phyloP scores from a whole-genome alignment of 805 yeast species.

The Yarrowia phangngaensis region DNA sequence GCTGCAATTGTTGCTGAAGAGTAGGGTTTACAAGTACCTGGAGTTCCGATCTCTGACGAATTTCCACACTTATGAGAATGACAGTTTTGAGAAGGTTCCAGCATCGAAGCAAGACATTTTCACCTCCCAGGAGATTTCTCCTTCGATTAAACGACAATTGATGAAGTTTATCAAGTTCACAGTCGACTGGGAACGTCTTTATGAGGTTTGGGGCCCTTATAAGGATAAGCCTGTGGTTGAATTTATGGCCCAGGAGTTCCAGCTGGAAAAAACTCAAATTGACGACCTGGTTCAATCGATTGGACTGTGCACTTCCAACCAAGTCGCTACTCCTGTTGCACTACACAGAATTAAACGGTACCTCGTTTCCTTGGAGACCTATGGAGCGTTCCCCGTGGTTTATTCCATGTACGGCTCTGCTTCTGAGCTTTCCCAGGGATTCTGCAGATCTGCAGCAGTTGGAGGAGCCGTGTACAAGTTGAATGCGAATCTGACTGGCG shows the following conservation, averaged over 20 bases:
- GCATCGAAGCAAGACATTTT: constrained; percentile 90
- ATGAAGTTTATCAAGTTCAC: constrained; percentile 93
- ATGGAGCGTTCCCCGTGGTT: constrained; percentile 91
- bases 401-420: constrained; percentile 93
- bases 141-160: constrained; percentile 71
- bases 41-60: constrained; percentile 86
- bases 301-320: constrained; percentile 65
- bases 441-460: constrained; percentile 96
- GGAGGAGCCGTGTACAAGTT: constrained; percentile 93
- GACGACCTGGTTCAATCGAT: constrained; percentile 82
- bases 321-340: constrained; percentile 68
- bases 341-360: constrained; percentile 78
- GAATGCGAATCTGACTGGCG: constrained; percentile 56
- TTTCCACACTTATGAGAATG: constrained; percentile 93
- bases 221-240: constrained; percentile 53
- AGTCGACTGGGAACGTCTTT: constrained; percentile 59
- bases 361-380: constrained; percentile 78
- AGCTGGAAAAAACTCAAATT: constrained; percentile 67
- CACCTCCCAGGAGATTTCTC: constrained; percentile 74
- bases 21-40: constrained; percentile 84
- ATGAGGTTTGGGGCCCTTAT: constrained; percentile 55
- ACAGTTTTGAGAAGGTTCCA: constrained; percentile 78
- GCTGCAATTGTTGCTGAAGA: constrained; percentile 68
- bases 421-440: constrained; percentile 93
- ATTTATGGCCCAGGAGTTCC: constrained; percentile 63